phyloP scores from a whole-genome alignment of 2,329 filamentous ascomycete species.

The Cryphonectria japonica region DNA sequence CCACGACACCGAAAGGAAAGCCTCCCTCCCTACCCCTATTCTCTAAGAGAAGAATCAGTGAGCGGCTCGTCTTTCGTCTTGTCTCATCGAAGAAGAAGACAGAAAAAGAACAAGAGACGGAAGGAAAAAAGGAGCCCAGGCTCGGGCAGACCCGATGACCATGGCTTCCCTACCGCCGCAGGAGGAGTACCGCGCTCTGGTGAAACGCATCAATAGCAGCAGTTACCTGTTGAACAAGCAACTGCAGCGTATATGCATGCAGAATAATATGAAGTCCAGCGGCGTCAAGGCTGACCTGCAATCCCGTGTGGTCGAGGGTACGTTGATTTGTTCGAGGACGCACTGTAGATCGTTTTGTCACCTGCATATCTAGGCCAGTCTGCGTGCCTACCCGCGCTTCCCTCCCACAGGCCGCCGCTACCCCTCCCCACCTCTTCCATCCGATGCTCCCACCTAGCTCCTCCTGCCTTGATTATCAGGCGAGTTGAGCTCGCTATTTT shows the following conservation, averaged over 20 bases:
- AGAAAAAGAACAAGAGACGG: neutral
- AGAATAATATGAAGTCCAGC: slow-evolving; percentile 74
- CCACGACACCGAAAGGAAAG: neutral
- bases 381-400: slow-evolving; percentile 19
- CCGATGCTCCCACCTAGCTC: neutral
- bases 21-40: neutral
- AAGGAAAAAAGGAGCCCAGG: neutral
- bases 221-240: slow-evolving; percentile 60
- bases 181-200: slow-evolving; percentile 50
- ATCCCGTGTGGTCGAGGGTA: slow-evolving; percentile 76
- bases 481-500: slow-evolving; percentile 2
- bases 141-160: slow-evolving; percentile 1
- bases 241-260: slow-evolving; percentile 75
- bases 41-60: neutral
- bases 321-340: slow-evolving; percentile 42
- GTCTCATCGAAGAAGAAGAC: neutral
- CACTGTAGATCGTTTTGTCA: neutral
- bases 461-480: no score
- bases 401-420: neutral
- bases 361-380: slow-evolving; percentile 2
- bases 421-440: neutral
- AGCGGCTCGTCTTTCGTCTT: neutral
- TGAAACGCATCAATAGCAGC: slow-evolving; percentile 41
- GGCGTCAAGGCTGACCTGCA: slow-evolving; percentile 88
- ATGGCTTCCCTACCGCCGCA: slow-evolving; percentile 35